A percentile compares a stretch with the other conserved stretches of the same genome.
These are phyloP conservation scores for Stagonosporopsis tanaceti DNA, from an alignment of 2,329 filamentous ascomycete species.

Conservation along the genomic window DNA sequence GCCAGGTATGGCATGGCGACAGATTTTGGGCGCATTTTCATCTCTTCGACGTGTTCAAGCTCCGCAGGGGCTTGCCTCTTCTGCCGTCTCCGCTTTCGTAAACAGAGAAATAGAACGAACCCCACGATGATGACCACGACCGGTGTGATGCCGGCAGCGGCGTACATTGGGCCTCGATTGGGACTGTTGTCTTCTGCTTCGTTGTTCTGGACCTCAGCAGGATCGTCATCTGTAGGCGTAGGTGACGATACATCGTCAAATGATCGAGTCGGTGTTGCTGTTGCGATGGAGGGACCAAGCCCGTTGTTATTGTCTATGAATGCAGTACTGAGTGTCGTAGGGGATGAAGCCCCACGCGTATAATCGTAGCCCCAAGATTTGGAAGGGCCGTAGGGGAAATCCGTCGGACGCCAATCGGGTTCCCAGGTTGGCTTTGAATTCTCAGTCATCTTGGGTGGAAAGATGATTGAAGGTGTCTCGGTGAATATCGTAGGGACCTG, in stretches of 20 bases:
- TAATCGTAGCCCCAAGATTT: not conserved
- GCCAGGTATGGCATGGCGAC: slow-evolving; percentile 29
- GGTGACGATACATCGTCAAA: not conserved
- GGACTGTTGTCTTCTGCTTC: slow-evolving; percentile 15
- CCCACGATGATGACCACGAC: slow-evolving; percentile 38
- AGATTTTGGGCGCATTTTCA: slow-evolving; percentile 34
- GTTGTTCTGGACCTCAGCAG: not conserved
- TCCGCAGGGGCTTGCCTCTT: slow-evolving; percentile 22
- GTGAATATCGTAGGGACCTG: not conserved
- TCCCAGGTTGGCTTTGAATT: not conserved
- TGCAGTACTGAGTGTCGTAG: not conserved
- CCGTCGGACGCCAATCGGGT: not conserved
- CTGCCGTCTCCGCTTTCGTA: slow-evolving; percentile 43
- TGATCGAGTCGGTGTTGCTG: slow-evolving; percentile 2
- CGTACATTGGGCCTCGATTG: slow-evolving; percentile 29
- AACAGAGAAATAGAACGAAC: slow-evolving; percentile 32
- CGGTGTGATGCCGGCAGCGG: slow-evolving; percentile 35
- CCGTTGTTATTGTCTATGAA: not conserved
- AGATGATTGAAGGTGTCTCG: not conserved
- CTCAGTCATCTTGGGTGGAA: not conserved
- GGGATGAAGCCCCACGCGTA: not conserved
- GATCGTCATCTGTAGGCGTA: slow-evolving; percentile 2
- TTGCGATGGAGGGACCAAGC: not conserved
- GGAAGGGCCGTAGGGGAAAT: not conserved
- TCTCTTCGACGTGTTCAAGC: slow-evolving; percentile 30